Base-by-base conservation (phyloP, 2,329 filamentous ascomycete species). In the Cladosporium cucumerinum region DNA sequence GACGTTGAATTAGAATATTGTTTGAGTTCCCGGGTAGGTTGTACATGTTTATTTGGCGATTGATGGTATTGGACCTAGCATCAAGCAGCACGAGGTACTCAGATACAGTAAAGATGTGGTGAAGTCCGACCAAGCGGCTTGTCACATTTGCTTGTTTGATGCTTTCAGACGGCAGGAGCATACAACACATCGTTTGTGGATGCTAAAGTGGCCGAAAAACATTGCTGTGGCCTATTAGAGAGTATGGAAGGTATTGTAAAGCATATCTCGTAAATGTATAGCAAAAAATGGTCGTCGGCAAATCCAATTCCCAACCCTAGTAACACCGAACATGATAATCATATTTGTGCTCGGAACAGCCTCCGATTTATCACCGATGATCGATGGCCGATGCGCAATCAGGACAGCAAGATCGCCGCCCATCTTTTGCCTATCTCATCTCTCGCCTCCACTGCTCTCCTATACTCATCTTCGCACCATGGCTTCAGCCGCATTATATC, bases 401-500 rank as follows among this genome's bases (percentile, higher is more conserved):
- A 54, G 26, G 51, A 54, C n/a, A 62, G 26, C 23, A 62, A 23
- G 23, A 62, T 55, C 60, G 49, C 49, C 49, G 49, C 60, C 60
- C 60, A 62, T 11, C 60, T 62, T 26, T 34, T 54, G 8, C 60
- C 60, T 49, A 62, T 46, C 34, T 62, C 60, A 30, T 46, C 49
- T 51, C 60, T 54, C 23, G 49, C 60, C n/a, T 30, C 34, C 16
- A 43, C 25, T 51, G 60, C 60, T 32, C 18, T 21, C 10, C 3
- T 46, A 14, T 25, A 32, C 32, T 61, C 59, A 5, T 10, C 14
- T 32, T 39, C 59, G 11, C 46, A 51, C 30, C 46, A 48, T 39
- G n/a, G 14, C 48, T 34, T 49, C 2, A 8, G n/a, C 21, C 48
- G 14, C 59, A 61, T 36, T 4, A 51, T 49, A 43, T 61, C 59